Percentiles rank a stretch among this genome's conserved stretches.
These are phyloP conservation scores for Mycena sp. DNA, from an alignment of 1,284 basidiomycete genomes.

Conservation along the genomic window DNA sequence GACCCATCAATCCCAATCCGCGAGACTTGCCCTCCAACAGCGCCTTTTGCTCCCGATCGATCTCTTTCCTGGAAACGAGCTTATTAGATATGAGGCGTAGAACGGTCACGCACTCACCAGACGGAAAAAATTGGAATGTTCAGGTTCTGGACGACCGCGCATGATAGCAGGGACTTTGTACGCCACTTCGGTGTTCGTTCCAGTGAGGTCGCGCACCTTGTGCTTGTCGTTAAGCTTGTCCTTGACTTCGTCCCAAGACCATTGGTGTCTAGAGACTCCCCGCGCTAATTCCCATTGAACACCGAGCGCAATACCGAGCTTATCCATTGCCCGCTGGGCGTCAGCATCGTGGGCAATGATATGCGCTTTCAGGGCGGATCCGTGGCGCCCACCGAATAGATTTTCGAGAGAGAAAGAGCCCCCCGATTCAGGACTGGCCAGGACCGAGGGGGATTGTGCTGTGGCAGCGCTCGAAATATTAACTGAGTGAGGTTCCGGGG, in stretches of 20 bases:
- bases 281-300: slow-evolving; percentile 65
- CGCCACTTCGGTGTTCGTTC: slow-evolving; percentile 50
- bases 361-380: slow-evolving; percentile 7
- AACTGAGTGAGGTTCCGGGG: not conserved
- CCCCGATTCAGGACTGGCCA: not conserved
- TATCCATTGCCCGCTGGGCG: slow-evolving; percentile 54
- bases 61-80: slow-evolving; percentile 59
- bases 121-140: slow-evolving; percentile 3
- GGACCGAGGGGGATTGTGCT: not conserved
- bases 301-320: slow-evolving; percentile 57
- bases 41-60: slow-evolving; percentile 73
- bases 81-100: not conserved
- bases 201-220: slow-evolving; percentile 43
- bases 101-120: slow-evolving; percentile 8
- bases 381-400: slow-evolving; percentile 19
- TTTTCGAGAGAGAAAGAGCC: slow-evolving; percentile 3
- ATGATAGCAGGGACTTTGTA: slow-evolving; percentile 37
- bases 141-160: not conserved
- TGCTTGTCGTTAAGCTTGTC: too few relatives aligned
- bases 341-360: slow-evolving; percentile 55
- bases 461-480: not conserved
- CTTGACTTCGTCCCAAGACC: slow-evolving; percentile 55
- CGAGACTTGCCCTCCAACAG: slow-evolving; percentile 61
- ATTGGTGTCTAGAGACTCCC: slow-evolving; percentile 54
- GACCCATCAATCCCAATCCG: slow-evolving; percentile 68